A percentile compares a stretch with the other conserved stretches of the same genome.
Evolutionary conservation across 1,284 basidiomycete species (phyloP).

Genomic region (Mycena sp.): DNA sequence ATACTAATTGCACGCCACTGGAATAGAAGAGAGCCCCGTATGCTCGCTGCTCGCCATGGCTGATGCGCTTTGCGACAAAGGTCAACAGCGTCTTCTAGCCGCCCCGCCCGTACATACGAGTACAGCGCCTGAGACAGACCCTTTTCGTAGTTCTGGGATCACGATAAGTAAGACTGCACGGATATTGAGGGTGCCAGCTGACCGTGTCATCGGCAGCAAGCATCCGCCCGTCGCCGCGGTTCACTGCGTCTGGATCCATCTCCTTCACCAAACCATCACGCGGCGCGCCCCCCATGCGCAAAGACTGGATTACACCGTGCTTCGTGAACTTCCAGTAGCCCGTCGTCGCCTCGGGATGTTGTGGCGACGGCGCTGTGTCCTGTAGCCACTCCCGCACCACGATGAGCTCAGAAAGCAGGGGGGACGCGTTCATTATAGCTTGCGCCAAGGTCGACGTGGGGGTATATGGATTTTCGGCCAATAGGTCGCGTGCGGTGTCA

Average conservation of each 20-base stretch:
- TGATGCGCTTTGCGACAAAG: constrained; percentile 87
- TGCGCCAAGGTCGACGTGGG: constrained; percentile 79
- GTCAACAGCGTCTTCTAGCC: constrained; percentile 84
- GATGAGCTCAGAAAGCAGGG: constrained; percentile 73
- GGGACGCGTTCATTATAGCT: constrained; percentile 69
- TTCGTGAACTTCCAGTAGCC: constrained; percentile 90
- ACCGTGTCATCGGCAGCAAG: constrained; percentile 81
- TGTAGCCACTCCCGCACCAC: constrained; percentile 87
- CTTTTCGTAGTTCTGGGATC: constrained; percentile 77
- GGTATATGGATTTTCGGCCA: constrained; percentile 79
- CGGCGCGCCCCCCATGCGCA: constrained; percentile 58
- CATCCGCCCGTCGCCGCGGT: constrained; percentile 59
- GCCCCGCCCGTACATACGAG: constrained; percentile 82
- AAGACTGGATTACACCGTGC: constrained; percentile 70
- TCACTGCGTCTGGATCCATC: constrained; percentile 82
- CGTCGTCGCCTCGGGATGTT: constrained; percentile 72
- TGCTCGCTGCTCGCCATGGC: constrained; percentile 90
- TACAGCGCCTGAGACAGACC: constrained; percentile 79
- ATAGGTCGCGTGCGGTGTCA: constrained; percentile 59
- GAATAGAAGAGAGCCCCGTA: constrained; percentile 83
- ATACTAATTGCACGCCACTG: constrained; percentile 75
- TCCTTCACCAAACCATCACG: constrained; percentile 66
- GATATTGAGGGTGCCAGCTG: constrained; percentile 36
- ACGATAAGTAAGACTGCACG: neutral
- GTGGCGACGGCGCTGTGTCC: constrained; percentile 67